Conservation (phyloP, 208 protist genomes). For the Phytomonas sp. region DNA sequence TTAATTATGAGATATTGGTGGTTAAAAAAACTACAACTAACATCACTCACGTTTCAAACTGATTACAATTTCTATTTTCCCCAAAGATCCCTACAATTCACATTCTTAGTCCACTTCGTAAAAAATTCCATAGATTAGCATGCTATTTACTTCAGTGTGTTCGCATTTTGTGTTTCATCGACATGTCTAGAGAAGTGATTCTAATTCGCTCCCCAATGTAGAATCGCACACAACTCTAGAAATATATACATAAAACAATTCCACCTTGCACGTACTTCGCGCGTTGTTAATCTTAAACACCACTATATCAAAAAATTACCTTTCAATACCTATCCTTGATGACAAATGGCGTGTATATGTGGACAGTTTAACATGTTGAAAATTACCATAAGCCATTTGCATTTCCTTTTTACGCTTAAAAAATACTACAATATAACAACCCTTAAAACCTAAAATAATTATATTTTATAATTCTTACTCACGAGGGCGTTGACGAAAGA, state of each 20-base stretch:
- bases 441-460: constrained; percentile 7
- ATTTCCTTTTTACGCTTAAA: constrained; percentile 15
- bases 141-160: neutral
- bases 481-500: constrained; percentile 68
- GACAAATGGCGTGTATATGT: neutral
- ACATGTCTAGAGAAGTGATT: neutral
- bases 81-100: neutral
- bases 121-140: neutral
- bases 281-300: neutral
- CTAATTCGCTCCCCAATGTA: neutral
- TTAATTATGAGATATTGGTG: constrained; percentile 7
- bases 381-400: constrained; percentile 9
- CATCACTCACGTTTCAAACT: neutral
- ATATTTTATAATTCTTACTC: constrained; percentile 16
- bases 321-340: neutral
- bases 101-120: neutral
- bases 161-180: neutral
- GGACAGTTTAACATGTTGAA: neutral
- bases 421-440: neutral
- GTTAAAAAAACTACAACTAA: constrained; percentile 13
- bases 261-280: neutral
- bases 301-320: neutral
- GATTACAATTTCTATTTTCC: constrained; percentile 1
- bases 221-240: neutral
- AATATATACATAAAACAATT: constrained; percentile 3